Evolutionary conservation across 495 filamentous ascomycete genomes (phyloP).

Genomic region (Hypoxylon subgilvum): DNA sequence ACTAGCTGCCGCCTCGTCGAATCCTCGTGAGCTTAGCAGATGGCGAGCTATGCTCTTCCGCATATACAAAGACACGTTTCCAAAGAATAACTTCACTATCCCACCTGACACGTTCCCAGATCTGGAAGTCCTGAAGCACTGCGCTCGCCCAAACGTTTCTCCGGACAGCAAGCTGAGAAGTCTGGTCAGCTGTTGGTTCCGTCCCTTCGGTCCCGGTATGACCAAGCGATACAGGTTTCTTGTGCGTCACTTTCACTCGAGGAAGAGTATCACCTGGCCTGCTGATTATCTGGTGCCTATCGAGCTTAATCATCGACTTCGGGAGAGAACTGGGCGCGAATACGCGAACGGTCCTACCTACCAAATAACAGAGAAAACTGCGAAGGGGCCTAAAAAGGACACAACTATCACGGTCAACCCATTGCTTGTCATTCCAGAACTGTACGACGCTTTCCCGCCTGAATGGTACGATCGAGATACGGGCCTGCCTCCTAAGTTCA

Average conservation of each 20-base stretch:
- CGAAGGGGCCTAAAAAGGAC: not conserved
- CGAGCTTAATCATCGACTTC: conserved; percentile 29
- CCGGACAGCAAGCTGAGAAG: conserved; percentile 10
- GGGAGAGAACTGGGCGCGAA: not conserved
- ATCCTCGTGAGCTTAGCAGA: conserved; percentile 14
- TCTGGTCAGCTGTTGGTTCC: conserved; percentile 24
- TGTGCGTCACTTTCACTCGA: conserved; percentile 24
- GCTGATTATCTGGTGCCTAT: conserved; percentile 23
- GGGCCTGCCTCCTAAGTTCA: conserved; percentile 6
- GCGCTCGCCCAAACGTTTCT: conserved; percentile 15
- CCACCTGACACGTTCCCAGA: conserved; percentile 23
- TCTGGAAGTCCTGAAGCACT: not conserved
- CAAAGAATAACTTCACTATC: conserved; percentile 2
- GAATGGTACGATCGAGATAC: conserved; percentile 8
- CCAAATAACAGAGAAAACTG: conserved; percentile 2
- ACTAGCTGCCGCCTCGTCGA: conserved; percentile 8
- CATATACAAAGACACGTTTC: conserved; percentile 15
- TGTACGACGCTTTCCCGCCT: conserved; percentile 6
- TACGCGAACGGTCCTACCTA: not conserved
- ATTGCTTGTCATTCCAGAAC: conserved; percentile 25
- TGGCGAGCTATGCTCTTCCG: conserved; percentile 24
- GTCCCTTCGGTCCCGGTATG: conserved; percentile 20
- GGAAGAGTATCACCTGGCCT: conserved; percentile 14
- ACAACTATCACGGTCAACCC: conserved; percentile 16
- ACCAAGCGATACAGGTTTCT: conserved; percentile 18